Evolutionary conservation across 345 rosid genomes (phyloP).

Genomic region (Sisymbrium irio): DNA sequence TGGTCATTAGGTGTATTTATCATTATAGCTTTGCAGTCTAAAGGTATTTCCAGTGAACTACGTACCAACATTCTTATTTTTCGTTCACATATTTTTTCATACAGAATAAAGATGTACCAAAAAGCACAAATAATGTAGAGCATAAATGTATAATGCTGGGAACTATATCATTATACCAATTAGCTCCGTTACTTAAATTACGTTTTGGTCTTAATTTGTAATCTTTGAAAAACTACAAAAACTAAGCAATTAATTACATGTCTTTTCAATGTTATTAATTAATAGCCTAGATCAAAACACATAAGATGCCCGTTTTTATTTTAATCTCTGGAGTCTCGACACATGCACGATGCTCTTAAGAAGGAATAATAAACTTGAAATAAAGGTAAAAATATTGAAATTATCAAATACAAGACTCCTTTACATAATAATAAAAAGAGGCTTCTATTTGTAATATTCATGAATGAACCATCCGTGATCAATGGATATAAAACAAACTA

Average conservation of each 20-base stretch:
- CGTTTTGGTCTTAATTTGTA: not conserved
- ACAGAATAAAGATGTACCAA: not conserved
- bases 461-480: conserved; percentile 17
- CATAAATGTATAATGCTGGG: not conserved
- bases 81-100: not conserved
- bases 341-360: conserved; percentile 10
- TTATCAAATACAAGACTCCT: conserved; percentile 1
- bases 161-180: not conserved
- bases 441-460: not conserved
- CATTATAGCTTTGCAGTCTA: not conserved
- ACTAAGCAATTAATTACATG: conserved; percentile 6
- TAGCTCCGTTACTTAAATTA: not conserved
- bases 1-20: not conserved
- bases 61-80: not conserved
- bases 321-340: conserved; percentile 12
- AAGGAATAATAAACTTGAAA: conserved; percentile 22
- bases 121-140: not conserved
- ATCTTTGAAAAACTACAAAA: conserved; percentile 7
- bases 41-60: not conserved
- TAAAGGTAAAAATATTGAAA: not conserved
- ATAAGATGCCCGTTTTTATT: conserved; percentile 1
- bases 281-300: not conserved
- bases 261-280: not conserved
- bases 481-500: conserved; percentile 24
- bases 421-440: not conserved